These are phyloP conservation scores for Trichoderma cornu-damae DNA, from an alignment of 2,329 filamentous ascomycete species.

Conservation along the genomic window DNA sequence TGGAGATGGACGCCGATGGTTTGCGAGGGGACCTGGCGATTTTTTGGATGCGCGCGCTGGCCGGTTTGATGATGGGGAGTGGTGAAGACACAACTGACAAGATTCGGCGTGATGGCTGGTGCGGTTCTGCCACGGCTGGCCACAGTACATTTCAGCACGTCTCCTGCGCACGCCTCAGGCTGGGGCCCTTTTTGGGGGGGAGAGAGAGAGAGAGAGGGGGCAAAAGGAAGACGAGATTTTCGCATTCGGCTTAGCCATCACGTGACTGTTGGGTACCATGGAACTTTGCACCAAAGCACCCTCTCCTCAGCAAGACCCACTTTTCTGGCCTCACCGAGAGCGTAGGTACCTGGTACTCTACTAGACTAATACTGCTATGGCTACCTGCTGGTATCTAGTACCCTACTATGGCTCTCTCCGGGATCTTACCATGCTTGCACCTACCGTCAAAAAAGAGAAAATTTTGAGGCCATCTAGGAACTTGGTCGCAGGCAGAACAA, in stretches of 20 bases:
- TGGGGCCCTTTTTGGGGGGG: no score
- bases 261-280: neutral
- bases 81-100: conserved; percentile 49
- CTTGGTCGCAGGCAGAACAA: no score
- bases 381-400: no score
- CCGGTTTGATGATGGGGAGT: conserved; percentile 48
- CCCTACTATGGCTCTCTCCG: no score
- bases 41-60: conserved; percentile 57
- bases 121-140: conserved; percentile 35
- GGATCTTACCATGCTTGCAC: no score
- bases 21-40: conserved; percentile 55
- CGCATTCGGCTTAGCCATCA: conserved; percentile 5
- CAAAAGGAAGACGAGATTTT: conserved; percentile 5
- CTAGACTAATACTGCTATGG: no score
- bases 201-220: no score
- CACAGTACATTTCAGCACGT: conserved; percentile 44
- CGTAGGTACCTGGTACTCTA: no score
- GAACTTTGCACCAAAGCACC: neutral
- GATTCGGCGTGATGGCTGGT: conserved; percentile 47
- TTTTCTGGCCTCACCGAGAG: no score
- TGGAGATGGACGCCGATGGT: conserved; percentile 55
- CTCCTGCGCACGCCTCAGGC: conserved; percentile 31
- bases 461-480: no score
- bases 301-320: no score
- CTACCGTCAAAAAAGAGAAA: no score